Conservation (phyloP, 169 alveolate genomes). For the Hepatocystis sp. region DNA sequence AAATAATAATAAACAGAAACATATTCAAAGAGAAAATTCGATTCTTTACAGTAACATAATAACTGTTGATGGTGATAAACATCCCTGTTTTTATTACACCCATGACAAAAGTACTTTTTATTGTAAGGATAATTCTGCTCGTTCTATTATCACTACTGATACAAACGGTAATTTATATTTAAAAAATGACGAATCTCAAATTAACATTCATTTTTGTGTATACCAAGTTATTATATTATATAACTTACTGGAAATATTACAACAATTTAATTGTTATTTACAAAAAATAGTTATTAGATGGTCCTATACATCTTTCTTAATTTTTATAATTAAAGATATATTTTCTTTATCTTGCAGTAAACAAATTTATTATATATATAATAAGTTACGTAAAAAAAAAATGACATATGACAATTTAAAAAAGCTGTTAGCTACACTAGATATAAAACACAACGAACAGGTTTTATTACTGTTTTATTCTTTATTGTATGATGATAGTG, state of each 20-base stretch:
- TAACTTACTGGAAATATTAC: slow-evolving; percentile 26
- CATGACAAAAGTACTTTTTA: no score
- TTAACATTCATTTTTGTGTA: slow-evolving; percentile 32
- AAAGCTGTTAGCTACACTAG: slow-evolving; percentile 15
- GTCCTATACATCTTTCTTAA: slow-evolving; percentile 23
- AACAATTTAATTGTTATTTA: slow-evolving; percentile 16
- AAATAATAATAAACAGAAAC: slow-evolving; percentile 32
- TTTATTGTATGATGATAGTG: neutral
- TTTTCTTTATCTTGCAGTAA: slow-evolving; percentile 7
- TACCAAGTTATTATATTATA: slow-evolving; percentile 35
- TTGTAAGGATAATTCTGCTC: no score
- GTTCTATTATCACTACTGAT: no score
- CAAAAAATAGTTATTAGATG: slow-evolving; percentile 23
- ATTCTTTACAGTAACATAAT: slow-evolving; percentile 25
- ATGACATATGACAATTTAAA: slow-evolving; percentile 23
- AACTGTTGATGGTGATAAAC: slow-evolving; percentile 1
- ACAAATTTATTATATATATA: slow-evolving; percentile 6
- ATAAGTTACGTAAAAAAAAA: slow-evolving; percentile 5
- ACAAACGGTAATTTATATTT: no score
- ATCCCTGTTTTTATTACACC: slow-evolving; percentile 1
- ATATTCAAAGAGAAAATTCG: slow-evolving; percentile 33
- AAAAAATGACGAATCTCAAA: no score
- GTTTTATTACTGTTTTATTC: slow-evolving; percentile 22
- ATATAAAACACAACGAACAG: slow-evolving; percentile 20
- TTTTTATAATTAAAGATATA: slow-evolving; percentile 22